Evolutionary conservation across 306 rosid genomes (phyloP).

Genomic region (Rosa chinensis): DNA sequence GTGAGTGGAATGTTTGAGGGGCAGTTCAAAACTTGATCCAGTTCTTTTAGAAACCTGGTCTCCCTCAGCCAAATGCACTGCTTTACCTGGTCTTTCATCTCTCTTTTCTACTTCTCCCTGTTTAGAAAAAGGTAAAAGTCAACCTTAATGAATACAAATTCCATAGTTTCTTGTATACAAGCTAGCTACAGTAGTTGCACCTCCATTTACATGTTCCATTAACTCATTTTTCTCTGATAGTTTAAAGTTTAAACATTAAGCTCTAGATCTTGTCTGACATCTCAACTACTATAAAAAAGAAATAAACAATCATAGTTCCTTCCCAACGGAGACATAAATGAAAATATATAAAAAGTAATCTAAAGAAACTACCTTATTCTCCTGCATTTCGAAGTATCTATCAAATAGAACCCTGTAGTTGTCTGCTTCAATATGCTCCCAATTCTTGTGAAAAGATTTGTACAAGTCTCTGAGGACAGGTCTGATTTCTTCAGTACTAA

Average conservation of each 20-base stretch:
- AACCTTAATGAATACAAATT: not conserved
- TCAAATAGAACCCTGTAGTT: slow-evolving; percentile 67
- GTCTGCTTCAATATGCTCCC: slow-evolving; percentile 75
- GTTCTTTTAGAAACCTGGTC: not conserved
- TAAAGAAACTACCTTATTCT: slow-evolving; percentile 47
- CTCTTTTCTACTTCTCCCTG: slow-evolving; percentile 35
- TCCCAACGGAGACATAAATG: not conserved
- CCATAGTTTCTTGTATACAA: not conserved
- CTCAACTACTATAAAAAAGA: not conserved
- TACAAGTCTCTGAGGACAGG: slow-evolving; percentile 50
- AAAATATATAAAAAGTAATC: not conserved
- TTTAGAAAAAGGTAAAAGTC: not conserved
- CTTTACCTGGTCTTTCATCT: slow-evolving; percentile 37
- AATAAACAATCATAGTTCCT: not conserved
- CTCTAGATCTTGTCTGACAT: not conserved
- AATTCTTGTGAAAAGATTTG: slow-evolving; percentile 38
- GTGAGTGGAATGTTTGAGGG: slow-evolving; percentile 20
- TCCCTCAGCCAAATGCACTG: slow-evolving; percentile 25
- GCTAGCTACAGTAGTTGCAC: not conserved
- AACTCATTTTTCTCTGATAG: not conserved
- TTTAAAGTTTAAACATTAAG: not conserved
- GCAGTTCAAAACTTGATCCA: slow-evolving; percentile 17
- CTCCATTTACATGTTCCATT: not conserved
- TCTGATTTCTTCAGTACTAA: slow-evolving; percentile 45
- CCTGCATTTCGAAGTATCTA: slow-evolving; percentile 62